Percentiles rank a stretch among this genome's conserved stretches.
These are phyloP conservation scores for Cyclotella distinguenda DNA, from an alignment of 108 stramenopile species.

Conservation along the genomic window DNA sequence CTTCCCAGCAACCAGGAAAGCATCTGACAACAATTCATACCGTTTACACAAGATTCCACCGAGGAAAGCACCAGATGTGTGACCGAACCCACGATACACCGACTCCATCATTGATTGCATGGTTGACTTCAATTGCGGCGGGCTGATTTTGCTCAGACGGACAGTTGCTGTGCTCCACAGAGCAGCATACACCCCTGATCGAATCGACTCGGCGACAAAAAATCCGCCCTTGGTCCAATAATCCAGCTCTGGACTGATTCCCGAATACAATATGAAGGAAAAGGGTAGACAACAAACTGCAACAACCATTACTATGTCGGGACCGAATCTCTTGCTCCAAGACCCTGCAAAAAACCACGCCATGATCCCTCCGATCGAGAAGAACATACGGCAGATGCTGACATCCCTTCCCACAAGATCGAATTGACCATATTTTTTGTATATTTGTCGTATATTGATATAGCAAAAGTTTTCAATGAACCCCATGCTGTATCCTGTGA, in stretches of 20 bases:
- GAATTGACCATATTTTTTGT: conserved; percentile 10
- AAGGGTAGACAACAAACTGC: conserved; percentile 26
- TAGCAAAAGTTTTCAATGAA: conserved; percentile 44
- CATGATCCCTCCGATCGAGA: conserved; percentile 24
- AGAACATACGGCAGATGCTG: conserved; percentile 25
- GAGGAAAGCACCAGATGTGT: conserved; percentile 32
- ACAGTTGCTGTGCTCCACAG: conserved; percentile 45
- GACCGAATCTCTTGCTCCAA: conserved; percentile 14
- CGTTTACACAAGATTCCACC: conserved; percentile 31
- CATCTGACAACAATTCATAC: conserved; percentile 15
- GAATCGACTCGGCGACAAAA: conserved; percentile 24
- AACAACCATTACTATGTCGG: conserved; percentile 29
- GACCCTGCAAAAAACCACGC: conserved; percentile 36
- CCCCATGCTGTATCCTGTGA: conserved; percentile 26
- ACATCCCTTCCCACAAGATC: conserved; percentile 25
- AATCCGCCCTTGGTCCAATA: conserved; percentile 31
- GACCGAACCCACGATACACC: conserved; percentile 34
- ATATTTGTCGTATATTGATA: conserved; percentile 36
- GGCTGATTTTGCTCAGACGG: conserved; percentile 24
- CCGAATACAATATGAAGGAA: conserved; percentile 34
- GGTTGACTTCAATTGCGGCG: conserved; percentile 26
- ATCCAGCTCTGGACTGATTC: conserved; percentile 18
- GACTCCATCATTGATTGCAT: conserved; percentile 45
- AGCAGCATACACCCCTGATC: conserved; percentile 38
- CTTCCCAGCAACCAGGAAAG: conserved; percentile 32